Evolutionary conservation across 805 yeast genomes (phyloP), one percentile per base, ranked within the genome.

Genomic region (Blastobotrys muscicola): DNA sequence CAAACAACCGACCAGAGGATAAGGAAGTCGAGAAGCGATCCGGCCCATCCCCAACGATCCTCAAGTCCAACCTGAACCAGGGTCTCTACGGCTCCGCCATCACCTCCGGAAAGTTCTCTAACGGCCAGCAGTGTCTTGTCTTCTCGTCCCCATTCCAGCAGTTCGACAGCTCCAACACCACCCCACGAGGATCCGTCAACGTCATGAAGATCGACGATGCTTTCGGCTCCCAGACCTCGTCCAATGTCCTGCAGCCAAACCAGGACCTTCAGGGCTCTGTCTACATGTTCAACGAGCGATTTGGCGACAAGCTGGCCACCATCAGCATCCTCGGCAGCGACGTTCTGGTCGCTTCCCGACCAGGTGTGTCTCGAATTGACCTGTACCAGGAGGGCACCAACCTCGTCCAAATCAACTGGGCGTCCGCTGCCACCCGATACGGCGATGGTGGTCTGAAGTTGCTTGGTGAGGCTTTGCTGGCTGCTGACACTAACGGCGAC

Each of bases 71-170:
- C 2, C 45, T 47, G 29, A 44, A 53, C 5, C 60, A 60, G 10
- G 67, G 70, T 0, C 62, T 66, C 14, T 77, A 78, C 57, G 84
- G 82, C 0, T 52, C 66, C 1, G 59, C 68, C 4, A 38, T 76
- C 2, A 59, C 65, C 1, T 39, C 66, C 2, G 78, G 79, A 0
- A 56, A 64, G n/a, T 72, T 69, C 45, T 50, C 67, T 7, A 57
- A 59, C 10, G 60, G 57, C 5, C 58, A 61, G 23, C 61, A 63
- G 0, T 66, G 73, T 9, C 38, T 76, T 4, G 81, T 79, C 0
- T 64, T 77, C 1, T 69, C 78, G 1, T 69, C 82, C 1, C 75
- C 74, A 2, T 64, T 57, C 45, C 79, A 75, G 44, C 36, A 44
- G 8, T 29, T 42, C 6, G 41, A 29, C 1, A 4, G 6, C 6